Conservation (phyloP, 2,329 filamentous ascomycete species). For the Diatrype stigma region DNA sequence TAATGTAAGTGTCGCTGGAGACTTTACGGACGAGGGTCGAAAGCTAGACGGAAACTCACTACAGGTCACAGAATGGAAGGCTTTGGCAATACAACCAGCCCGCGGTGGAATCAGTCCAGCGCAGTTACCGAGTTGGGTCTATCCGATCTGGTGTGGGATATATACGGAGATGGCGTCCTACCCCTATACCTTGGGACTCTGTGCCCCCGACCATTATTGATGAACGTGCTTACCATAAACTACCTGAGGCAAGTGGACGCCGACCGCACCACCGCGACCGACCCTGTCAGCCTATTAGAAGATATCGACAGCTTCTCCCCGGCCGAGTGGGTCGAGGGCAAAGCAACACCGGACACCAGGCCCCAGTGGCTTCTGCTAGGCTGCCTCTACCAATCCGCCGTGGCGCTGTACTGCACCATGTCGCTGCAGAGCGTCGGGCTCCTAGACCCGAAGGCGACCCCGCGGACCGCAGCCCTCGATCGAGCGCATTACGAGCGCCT, state of each 20-base stretch:
- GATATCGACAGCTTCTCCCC: constrained; percentile 24
- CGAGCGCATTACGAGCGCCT: constrained; percentile 14
- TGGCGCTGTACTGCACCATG: constrained; percentile 19
- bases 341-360: constrained; percentile 7
- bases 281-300: constrained; percentile 16
- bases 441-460: constrained; percentile 14
- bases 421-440: constrained; percentile 26
- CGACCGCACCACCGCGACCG: background rate
- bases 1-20: constrained; percentile 18
- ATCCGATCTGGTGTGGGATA: constrained; percentile 16
- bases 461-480: constrained; percentile 2
- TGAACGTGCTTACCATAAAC: constrained; percentile 26
- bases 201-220: constrained; percentile 22
- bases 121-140: constrained; percentile 15
- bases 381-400: constrained; percentile 26
- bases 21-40: background rate
- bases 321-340: constrained; percentile 20
- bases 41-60: background rate
- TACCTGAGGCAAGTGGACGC: constrained; percentile 19
- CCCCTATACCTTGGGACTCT: constrained; percentile 15
- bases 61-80: constrained; percentile 19
- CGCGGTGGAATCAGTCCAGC: constrained; percentile 20
- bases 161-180: constrained; percentile 10
- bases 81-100: constrained; percentile 29
- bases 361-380: constrained; percentile 27